Percentiles rank a stretch among this genome's conserved stretches.
Conservation (phyloP, 1,139 yeast species). For the Debaryomyces udenii region DNA sequence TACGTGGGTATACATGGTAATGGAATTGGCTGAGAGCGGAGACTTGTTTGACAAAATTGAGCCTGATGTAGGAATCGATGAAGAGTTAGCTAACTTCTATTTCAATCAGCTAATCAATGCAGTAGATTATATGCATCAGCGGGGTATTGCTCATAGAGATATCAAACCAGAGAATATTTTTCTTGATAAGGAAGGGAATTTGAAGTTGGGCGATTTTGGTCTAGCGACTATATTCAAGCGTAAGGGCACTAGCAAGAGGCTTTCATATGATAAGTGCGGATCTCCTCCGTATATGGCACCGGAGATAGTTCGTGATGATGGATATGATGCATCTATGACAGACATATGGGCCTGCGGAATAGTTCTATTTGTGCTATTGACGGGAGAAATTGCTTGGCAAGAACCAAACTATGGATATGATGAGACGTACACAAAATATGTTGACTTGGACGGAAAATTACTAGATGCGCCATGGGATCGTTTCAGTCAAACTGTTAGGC, state of each 20-base stretch:
- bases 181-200: slow-evolving; percentile 79
- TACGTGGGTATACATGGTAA: slow-evolving; percentile 61
- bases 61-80: slow-evolving; percentile 70
- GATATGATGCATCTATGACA: slow-evolving; percentile 59
- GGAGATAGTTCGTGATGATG: slow-evolving; percentile 80
- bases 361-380: slow-evolving; percentile 56
- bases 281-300: slow-evolving; percentile 95
- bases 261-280: slow-evolving; percentile 71
- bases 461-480: slow-evolving; percentile 54
- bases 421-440: slow-evolving; percentile 45
- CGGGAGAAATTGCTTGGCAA: slow-evolving; percentile 72
- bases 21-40: slow-evolving; percentile 72
- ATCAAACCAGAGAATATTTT: slow-evolving; percentile 84
- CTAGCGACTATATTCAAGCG: slow-evolving; percentile 78
- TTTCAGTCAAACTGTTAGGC: slow-evolving; percentile 48
- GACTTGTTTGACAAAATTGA: slow-evolving; percentile 75
- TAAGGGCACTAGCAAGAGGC: slow-evolving; percentile 51
- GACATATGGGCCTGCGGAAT: slow-evolving; percentile 86
- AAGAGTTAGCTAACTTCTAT: slow-evolving; percentile 67
- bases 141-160: slow-evolving; percentile 85
- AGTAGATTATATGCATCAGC: slow-evolving; percentile 76
- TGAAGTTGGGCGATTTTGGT: slow-evolving; percentile 89
- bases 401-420: slow-evolving; percentile 52
- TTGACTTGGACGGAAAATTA: slow-evolving; percentile 45
- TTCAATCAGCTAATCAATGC: slow-evolving; percentile 68